Evolutionary conservation across 495 filamentous ascomycete species (phyloP).

Genomic region (Hypoxylon fuscum): DNA sequence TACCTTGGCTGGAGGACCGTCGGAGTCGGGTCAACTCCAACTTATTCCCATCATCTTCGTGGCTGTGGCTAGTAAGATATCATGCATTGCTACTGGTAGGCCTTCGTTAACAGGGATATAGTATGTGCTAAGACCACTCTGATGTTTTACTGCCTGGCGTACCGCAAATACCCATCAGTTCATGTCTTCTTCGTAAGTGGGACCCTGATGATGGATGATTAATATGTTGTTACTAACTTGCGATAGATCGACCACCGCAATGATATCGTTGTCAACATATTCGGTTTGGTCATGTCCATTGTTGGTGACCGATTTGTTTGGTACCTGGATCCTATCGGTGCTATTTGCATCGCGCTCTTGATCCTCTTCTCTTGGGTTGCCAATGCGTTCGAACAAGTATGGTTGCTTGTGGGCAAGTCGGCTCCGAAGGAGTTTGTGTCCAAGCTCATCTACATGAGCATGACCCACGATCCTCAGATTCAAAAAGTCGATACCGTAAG

Average conservation of each 20-base stretch:
- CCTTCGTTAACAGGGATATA: constrained; percentile 35
- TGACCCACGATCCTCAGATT: constrained; percentile 63
- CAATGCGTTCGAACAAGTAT: constrained; percentile 66
- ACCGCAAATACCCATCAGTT: constrained; percentile 62
- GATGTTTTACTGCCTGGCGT: constrained; percentile 61
- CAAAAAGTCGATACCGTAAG: constrained; percentile 62
- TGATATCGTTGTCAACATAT: constrained; percentile 64
- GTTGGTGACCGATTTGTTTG: constrained; percentile 62
- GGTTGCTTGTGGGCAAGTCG: constrained; percentile 64
- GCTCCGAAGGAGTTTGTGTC: constrained; percentile 63
- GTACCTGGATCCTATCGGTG: constrained; percentile 65
- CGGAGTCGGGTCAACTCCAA: constrained; percentile 52
- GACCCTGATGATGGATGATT: neutral
- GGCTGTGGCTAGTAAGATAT: constrained; percentile 57
- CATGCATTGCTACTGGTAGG: neutral
- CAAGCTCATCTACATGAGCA: constrained; percentile 65
- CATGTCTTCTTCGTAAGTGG: constrained; percentile 61
- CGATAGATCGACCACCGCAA: constrained; percentile 61
- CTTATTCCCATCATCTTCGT: constrained; percentile 63
- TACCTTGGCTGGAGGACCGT: constrained; percentile 51
- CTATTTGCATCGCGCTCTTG: constrained; percentile 62
- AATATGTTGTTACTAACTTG: constrained; percentile 20
- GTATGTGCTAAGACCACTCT: constrained; percentile 58
- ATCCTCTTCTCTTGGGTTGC: constrained; percentile 65
- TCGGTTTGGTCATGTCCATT: constrained; percentile 64